These are phyloP conservation scores for Penicillium sp. DNA, from an alignment of 2,329 filamentous ascomycete genomes.

Conservation along the genomic window DNA sequence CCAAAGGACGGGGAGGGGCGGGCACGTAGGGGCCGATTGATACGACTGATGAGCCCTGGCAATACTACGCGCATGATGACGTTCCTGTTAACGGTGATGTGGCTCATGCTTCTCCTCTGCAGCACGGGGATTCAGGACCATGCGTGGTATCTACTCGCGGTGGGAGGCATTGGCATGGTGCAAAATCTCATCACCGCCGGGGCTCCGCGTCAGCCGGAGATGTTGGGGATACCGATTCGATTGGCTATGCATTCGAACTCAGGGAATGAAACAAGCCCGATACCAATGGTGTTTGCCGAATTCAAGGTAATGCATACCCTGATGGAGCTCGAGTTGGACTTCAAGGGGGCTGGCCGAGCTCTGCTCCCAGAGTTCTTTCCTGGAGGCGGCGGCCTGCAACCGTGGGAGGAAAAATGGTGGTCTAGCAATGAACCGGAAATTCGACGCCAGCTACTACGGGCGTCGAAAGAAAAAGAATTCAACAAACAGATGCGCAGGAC, in stretches of 20 bases:
- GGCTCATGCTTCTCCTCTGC: constrained; percentile 45
- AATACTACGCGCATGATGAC: constrained; percentile 7
- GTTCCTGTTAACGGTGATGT: constrained; percentile 24
- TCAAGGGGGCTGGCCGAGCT: not conserved
- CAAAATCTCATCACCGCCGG: constrained; percentile 5
- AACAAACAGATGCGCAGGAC: not conserved
- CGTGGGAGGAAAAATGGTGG: constrained; percentile 3
- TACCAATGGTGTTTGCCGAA: not conserved
- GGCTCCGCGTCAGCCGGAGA: not conserved
- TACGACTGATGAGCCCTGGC: not conserved
- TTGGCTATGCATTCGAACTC: not conserved
- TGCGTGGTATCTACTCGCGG: constrained; percentile 45
- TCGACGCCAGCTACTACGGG: not conserved
- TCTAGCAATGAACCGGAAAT: not conserved
- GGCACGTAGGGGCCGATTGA: not conserved
- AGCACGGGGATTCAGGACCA: constrained; percentile 39
- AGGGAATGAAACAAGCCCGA: not conserved
- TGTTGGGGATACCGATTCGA: not conserved
- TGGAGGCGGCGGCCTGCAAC: not conserved
- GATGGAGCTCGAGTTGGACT: not conserved
- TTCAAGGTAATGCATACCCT: not conserved
- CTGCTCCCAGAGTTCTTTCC: not conserved
- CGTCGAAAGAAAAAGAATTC: not conserved
- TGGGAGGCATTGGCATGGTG: constrained; percentile 35
- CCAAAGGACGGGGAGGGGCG: not conserved